phyloP scores from a whole-genome alignment of 352 stramenopile genomes.

The Aphanomyces invadans region DNA sequence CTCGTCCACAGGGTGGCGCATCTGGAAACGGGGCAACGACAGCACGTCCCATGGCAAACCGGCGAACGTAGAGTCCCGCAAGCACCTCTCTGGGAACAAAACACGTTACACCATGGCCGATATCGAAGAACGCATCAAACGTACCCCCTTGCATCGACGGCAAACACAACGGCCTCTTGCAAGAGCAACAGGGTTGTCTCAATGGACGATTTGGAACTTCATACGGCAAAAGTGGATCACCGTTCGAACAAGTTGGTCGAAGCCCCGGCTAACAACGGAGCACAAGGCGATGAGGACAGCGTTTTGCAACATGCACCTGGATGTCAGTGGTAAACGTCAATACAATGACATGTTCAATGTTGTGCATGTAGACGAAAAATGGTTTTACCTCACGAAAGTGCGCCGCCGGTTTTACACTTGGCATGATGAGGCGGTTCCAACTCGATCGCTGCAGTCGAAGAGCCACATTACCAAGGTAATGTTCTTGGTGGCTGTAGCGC shows the following conservation, averaged over 20 bases:
- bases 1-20: neutral
- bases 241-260: neutral
- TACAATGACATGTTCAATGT: neutral
- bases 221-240: neutral
- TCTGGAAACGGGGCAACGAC: neutral
- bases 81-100: neutral
- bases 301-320: neutral
- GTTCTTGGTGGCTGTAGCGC: neutral
- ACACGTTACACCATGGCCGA: neutral
- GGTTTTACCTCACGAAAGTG: neutral
- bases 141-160: neutral
- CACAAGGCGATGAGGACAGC: neutral
- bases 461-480: neutral
- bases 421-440: neutral
- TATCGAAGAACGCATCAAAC: neutral
- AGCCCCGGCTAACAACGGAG: neutral
- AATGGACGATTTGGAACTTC: neutral
- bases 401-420: neutral
- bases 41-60: neutral
- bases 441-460: neutral
- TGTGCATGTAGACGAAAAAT: neutral
- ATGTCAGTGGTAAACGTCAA: neutral
- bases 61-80: neutral
- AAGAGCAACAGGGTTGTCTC: neutral
- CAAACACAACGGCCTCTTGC: neutral